Percentiles rank a stretch among this genome's conserved stretches.
phyloP scores from a whole-genome alignment of 345 rosid genomes.

The Camelina neglecta region DNA sequence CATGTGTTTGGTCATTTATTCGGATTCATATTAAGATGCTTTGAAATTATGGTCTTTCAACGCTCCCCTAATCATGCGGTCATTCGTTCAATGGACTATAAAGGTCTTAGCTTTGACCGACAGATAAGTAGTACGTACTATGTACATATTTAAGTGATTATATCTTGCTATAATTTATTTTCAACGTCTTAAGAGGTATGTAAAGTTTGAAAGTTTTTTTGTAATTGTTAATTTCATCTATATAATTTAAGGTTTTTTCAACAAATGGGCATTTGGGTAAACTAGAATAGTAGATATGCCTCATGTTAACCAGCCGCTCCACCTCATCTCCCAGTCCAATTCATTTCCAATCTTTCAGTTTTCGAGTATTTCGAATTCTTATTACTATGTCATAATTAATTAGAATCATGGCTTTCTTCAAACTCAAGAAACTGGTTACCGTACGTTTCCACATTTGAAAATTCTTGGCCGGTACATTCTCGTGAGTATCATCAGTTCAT shows the following conservation, averaged over 20 bases:
- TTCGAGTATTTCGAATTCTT: no score
- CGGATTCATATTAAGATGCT: constrained; percentile 8
- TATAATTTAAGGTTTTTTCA: neutral
- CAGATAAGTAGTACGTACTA: neutral
- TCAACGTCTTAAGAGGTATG: no score
- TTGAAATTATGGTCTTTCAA: constrained; percentile 33
- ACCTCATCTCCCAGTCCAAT: neutral
- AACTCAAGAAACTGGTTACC: neutral
- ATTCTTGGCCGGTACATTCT: neutral
- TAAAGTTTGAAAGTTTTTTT: no score
- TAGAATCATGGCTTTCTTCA: neutral
- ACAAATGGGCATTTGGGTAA: neutral
- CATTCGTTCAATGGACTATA: constrained; percentile 26
- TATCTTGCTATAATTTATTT: no score
- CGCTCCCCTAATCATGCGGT: constrained; percentile 33
- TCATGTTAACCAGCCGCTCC: neutral
- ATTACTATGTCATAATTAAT: no score
- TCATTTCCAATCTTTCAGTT: no score
- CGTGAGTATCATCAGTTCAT: neutral
- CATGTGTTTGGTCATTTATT: constrained; percentile 37
- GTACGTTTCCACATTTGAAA: neutral
- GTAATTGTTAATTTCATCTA: neutral
- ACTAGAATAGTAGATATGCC: neutral
- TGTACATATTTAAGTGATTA: neutral
- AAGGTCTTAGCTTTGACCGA: constrained; percentile 27